phyloP scores from a whole-genome alignment of 768 basidiomycete genomes.

The Ephemerocybe angulata region DNA sequence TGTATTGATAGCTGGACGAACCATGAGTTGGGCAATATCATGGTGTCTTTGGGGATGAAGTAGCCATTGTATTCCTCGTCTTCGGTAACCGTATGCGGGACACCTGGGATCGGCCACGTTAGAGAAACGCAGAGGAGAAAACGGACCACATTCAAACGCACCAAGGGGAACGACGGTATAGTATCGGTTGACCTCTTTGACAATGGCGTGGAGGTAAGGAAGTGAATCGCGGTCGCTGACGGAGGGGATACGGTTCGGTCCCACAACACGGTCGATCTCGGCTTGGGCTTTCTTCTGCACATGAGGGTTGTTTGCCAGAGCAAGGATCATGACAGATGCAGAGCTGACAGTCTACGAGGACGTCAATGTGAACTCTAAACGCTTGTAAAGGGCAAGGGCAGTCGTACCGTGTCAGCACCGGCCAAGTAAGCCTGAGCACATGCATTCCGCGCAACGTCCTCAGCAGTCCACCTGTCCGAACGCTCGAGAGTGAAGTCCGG shows the following conservation, averaged over 20 bases:
- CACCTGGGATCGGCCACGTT: too few species aligned
- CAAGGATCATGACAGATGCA: not conserved
- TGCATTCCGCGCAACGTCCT: constrained; percentile 23
- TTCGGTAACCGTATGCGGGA: constrained; percentile 7
- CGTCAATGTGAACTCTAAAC: not conserved
- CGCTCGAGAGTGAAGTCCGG: not conserved
- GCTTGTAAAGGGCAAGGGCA: not conserved
- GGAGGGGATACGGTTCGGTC: not conserved
- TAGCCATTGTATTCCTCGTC: constrained; percentile 14
- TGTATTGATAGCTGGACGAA: too few species aligned
- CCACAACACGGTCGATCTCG: constrained; percentile 6
- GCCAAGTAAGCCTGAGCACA: constrained; percentile 21
- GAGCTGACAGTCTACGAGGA: constrained; percentile 7
- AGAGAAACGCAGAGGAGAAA: too few species aligned
- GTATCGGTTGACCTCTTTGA: constrained; percentile 10
- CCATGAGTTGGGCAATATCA: constrained; percentile 14
- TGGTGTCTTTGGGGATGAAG: constrained; percentile 14
- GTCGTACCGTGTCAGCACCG: constrained; percentile 3
- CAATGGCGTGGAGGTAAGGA: constrained; percentile 5
- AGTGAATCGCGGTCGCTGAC: not conserved
- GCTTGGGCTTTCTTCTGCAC: constrained; percentile 4
- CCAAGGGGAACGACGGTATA: constrained; percentile 8
- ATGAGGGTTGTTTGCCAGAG: not conserved
- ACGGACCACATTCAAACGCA: not conserved
- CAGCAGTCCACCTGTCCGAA: not conserved